A percentile compares a stretch with the other conserved stretches of the same genome.
phyloP scores from a whole-genome alignment of 805 yeast species.

The Grigorovia transvaalensis region DNA sequence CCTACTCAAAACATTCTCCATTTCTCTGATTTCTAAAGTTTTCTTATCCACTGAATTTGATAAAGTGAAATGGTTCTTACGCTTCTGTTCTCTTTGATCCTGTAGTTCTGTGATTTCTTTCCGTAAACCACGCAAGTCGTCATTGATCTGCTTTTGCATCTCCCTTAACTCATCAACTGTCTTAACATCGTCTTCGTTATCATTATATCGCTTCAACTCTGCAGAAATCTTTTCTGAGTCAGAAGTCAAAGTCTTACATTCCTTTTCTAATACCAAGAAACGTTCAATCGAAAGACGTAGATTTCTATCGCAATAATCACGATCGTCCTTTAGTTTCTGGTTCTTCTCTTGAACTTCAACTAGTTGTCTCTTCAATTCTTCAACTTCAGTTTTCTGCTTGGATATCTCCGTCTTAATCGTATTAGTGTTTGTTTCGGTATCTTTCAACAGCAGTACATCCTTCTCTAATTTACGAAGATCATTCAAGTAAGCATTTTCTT shows the following conservation, averaged over 20 bases:
- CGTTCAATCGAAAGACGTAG: slow-evolving; percentile 25
- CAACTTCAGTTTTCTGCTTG: slow-evolving; percentile 7
- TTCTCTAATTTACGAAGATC: slow-evolving; percentile 15
- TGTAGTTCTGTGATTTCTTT: slow-evolving; percentile 18
- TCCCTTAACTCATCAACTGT: slow-evolving; percentile 22
- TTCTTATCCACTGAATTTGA: slow-evolving; percentile 17
- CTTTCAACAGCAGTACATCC: slow-evolving; percentile 12
- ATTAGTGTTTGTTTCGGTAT: slow-evolving; percentile 3
- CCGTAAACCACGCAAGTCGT: slow-evolving; percentile 14
- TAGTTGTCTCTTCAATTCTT: neutral
- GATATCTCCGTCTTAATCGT: slow-evolving; percentile 7
- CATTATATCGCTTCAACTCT: slow-evolving; percentile 17
- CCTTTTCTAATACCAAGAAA: slow-evolving; percentile 19
- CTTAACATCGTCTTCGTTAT: slow-evolving; percentile 13
- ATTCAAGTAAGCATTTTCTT: slow-evolving; percentile 25
- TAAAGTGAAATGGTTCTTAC: slow-evolving; percentile 14
- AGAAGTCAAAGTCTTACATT: slow-evolving; percentile 12
- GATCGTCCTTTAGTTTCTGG: slow-evolving; percentile 10
- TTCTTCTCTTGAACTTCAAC: slow-evolving; percentile 22
- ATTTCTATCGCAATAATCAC: slow-evolving; percentile 12
- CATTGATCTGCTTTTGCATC: slow-evolving; percentile 15
- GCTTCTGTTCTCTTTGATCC: slow-evolving; percentile 16
- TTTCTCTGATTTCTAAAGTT: slow-evolving; percentile 11
- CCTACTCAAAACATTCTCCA: slow-evolving; percentile 14
- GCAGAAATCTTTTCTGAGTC: slow-evolving; percentile 18